These are phyloP conservation scores for Carex pumila DNA, from an alignment of 176 grass and related monocot genomes.

Conservation along the genomic window DNA sequence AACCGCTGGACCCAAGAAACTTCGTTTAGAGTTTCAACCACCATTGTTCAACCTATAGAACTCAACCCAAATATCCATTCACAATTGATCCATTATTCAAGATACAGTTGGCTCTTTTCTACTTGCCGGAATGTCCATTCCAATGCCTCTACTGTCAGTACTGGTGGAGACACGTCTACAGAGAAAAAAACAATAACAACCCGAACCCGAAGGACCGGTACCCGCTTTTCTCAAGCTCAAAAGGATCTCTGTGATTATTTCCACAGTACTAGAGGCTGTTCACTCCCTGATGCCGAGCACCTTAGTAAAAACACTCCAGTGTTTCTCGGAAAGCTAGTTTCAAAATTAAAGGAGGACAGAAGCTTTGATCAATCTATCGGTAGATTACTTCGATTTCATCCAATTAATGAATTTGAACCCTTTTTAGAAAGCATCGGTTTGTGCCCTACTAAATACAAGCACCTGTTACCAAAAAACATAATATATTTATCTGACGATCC, in stretches of 20 bases:
- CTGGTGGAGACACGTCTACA: background rate
- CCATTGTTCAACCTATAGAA: background rate
- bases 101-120: background rate
- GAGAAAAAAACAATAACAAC: background rate
- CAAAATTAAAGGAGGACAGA: constrained; percentile 5
- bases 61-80: background rate
- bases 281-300: constrained; percentile 36
- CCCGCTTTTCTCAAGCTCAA: constrained; percentile 20
- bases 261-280: constrained; percentile 27
- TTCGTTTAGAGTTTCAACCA: constrained; percentile 12
- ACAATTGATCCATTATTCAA: background rate
- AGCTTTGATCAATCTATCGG: constrained; percentile 19
- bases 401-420: constrained; percentile 62
- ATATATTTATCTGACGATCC: constrained; percentile 46
- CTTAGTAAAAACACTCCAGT: constrained; percentile 46
- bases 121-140: background rate
- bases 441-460: constrained; percentile 14
- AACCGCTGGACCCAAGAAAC: background rate
- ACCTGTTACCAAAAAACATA: constrained; percentile 31
- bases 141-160: background rate
- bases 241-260: constrained; percentile 43
- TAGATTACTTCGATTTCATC: constrained; percentile 35
- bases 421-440: constrained; percentile 60
- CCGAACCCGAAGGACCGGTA: background rate
- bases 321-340: constrained; percentile 32